A percentile compares a stretch with the other conserved stretches of the same genome.
Evolutionary conservation across 2,329 filamentous ascomycete genomes (phyloP).

Genomic region (Nemania abortiva): DNA sequence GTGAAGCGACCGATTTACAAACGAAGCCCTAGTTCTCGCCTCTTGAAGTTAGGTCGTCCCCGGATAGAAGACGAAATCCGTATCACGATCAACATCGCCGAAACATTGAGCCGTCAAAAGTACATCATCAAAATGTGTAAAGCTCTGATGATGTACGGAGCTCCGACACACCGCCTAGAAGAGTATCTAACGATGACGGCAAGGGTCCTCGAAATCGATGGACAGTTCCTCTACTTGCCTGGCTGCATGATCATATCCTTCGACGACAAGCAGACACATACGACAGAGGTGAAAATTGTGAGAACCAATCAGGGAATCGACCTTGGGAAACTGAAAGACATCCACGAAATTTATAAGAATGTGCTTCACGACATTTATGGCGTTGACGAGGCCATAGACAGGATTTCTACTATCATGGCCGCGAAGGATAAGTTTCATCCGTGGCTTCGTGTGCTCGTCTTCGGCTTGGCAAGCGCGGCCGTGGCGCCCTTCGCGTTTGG

Average conservation of each 20-base stretch:
- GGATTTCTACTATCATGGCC: conserved; percentile 45
- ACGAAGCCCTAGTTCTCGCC: conserved; percentile 52
- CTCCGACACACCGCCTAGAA: conserved; percentile 90
- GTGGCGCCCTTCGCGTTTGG: conserved; percentile 50
- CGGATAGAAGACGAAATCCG: conserved; percentile 60
- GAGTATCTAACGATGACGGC: conserved; percentile 93
- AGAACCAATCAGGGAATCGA: conserved; percentile 76
- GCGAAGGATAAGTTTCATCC: conserved; percentile 48
- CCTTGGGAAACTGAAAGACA: conserved; percentile 78
- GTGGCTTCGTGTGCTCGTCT: conserved; percentile 49
- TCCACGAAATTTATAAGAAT: conserved; percentile 83
- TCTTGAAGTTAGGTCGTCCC: conserved; percentile 53
- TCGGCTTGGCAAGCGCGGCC: conserved; percentile 48
- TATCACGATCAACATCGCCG: conserved; percentile 67
- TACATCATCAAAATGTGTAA: conserved; percentile 88
- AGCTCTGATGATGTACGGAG: conserved; percentile 89
- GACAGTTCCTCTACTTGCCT: conserved; percentile 89
- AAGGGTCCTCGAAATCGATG: conserved; percentile 87
- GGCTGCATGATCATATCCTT: conserved; percentile 97
- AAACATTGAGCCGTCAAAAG: conserved; percentile 81
- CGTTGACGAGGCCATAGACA: conserved; percentile 48
- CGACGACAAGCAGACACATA: conserved; percentile 75
- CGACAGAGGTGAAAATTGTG: conserved; percentile 75
- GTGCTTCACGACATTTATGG: conserved; percentile 76
- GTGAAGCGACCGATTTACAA: conserved; percentile 55